Base-by-base conservation (phyloP, 495 filamentous ascomycete genomes). In the Thozetella sp. region DNA sequence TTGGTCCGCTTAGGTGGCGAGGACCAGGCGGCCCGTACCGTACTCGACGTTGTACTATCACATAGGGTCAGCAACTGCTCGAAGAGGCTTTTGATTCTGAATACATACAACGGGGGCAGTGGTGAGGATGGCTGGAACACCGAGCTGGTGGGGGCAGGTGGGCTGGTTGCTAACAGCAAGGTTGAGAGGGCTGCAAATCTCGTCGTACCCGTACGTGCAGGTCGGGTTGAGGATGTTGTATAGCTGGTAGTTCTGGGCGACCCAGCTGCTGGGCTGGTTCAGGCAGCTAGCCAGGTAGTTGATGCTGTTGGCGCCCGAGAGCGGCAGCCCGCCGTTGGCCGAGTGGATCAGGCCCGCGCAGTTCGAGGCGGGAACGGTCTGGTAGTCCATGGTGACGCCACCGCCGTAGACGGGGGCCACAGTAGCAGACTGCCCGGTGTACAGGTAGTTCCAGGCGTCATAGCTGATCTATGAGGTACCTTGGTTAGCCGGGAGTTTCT, bases 361-460 rank as follows among this genome's bases (percentile, higher is more conserved):
- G 1, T 67, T 58, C 0, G 63, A 66, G 13, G 72, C 63, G n/a
- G 70, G 52, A n/a, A 75, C 63, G 34, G 68, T 60, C 22, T 70
- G 56, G 50, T 67, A 72, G 0, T 70, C 63, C 66, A 77, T 77
- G 22, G 63, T 61, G 27, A 77, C 58, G 23, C 53, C 56, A 9
- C 77, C 75, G 53, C 77, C 73, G 1, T 67, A 64, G 13, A 68
- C 66, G 13, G 73, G 76, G 0, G 57, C 51, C 11, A 71, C 61
- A 2, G 67, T 63, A 2, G 77, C 76, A 22, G 67, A 67, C 26
- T 66, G 54, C 52, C 76, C 76, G 0, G 74, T 76, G 30, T 68
- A 60, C 3, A 80, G 75, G 30, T 71, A 76, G 60, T 73, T 75
- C 68, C 72, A 79, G 26, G 77, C 73, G 53, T 79, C 76, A 63